These are phyloP conservation scores for Eutrema yunnanense DNA, from an alignment of 345 rosid species.

Conservation along the genomic window DNA sequence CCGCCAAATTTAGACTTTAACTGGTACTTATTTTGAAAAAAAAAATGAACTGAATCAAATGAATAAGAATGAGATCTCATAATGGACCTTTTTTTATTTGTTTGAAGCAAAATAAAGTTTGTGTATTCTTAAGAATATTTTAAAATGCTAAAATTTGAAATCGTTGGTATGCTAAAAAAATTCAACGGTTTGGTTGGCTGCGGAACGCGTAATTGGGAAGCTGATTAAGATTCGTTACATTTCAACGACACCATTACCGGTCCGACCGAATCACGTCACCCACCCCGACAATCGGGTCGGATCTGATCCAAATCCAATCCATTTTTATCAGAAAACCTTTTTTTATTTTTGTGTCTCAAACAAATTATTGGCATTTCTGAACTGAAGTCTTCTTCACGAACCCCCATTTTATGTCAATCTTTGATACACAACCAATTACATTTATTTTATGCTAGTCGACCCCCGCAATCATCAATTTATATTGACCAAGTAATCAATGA, in stretches of 20 bases:
- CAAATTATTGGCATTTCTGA: not conserved
- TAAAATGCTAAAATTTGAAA: not conserved
- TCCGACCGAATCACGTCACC: constrained; percentile 29
- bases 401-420: not conserved
- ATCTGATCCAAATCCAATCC: constrained; percentile 9
- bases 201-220: constrained; percentile 25
- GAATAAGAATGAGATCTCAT: not conserved
- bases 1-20: not conserved
- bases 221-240: constrained; percentile 30
- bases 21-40: not conserved
- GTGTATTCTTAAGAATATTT: not conserved
- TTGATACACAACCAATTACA: not conserved
- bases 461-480: not conserved
- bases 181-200: constrained; percentile 17
- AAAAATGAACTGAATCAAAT: not conserved
- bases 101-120: not conserved
- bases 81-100: not conserved
- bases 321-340: not conserved
- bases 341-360: not conserved
- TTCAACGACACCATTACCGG: constrained; percentile 26
- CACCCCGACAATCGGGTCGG: constrained; percentile 30
- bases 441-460: not conserved
- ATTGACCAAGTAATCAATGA: not conserved
- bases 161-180: not conserved
- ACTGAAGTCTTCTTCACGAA: not conserved